These are phyloP conservation scores for Talaromyces sp. DNA, from an alignment of 2,329 filamentous ascomycete species.

Conservation along the genomic window DNA sequence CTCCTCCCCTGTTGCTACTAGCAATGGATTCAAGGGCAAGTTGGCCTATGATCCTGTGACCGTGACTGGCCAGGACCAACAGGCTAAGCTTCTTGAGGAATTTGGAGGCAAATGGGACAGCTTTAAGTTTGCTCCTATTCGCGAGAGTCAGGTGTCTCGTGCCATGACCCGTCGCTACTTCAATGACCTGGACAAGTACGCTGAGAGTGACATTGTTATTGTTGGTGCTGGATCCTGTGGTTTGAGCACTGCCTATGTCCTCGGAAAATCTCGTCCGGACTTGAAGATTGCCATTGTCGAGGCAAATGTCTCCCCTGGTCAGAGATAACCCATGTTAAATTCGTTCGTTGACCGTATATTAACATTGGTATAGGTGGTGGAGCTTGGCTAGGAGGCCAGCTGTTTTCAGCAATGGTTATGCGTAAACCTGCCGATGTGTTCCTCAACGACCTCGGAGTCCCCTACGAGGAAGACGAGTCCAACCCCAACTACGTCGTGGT, in stretches of 20 bases:
- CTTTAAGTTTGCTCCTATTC: slow-evolving; percentile 81
- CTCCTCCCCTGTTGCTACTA: slow-evolving; percentile 30
- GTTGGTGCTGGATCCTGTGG: slow-evolving; percentile 87
- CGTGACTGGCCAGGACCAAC: slow-evolving; percentile 33
- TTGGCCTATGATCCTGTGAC: slow-evolving; percentile 43
- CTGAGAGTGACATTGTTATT: slow-evolving; percentile 91
- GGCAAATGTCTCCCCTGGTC: slow-evolving; percentile 72
- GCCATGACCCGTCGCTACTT: slow-evolving; percentile 96
- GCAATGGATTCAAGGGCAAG: slow-evolving; percentile 37
- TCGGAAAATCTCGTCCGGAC: slow-evolving; percentile 79
- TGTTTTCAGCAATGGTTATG: slow-evolving; percentile 95
- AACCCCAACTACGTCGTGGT: slow-evolving; percentile 86
- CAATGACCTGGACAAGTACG: slow-evolving; percentile 78
- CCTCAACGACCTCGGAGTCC: slow-evolving; percentile 72
- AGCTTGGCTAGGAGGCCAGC: slow-evolving; percentile 89
- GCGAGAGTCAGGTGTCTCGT: slow-evolving; percentile 85
- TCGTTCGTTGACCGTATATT: background rate
- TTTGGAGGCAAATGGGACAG: slow-evolving; percentile 74
- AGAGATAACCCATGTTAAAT: slow-evolving; percentile 8
- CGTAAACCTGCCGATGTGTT: slow-evolving; percentile 87
- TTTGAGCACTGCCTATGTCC: slow-evolving; percentile 76
- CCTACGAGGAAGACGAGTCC: slow-evolving; percentile 83
- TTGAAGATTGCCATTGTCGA: slow-evolving; percentile 89
- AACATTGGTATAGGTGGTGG: slow-evolving; percentile 59
- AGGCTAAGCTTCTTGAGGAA: slow-evolving; percentile 56